Percentiles rank a stretch among this genome's conserved stretches.
phyloP scores from a whole-genome alignment of 257 asterid species.

The Avicennia marina region DNA sequence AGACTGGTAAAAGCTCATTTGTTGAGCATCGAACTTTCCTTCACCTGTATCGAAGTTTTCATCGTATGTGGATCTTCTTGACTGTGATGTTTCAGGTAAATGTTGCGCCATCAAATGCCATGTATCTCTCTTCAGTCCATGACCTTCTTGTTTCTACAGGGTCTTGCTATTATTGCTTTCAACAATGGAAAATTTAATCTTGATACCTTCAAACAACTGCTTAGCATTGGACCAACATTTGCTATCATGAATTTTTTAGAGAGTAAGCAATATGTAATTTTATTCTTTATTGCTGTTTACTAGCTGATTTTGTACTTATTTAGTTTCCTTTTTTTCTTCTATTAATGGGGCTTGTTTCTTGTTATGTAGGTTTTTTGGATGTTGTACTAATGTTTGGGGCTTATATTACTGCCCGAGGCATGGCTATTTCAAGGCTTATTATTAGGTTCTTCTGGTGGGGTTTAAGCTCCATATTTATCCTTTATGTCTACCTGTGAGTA shows the following conservation, averaged over 20 bases:
- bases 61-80: slow-evolving; percentile 97
- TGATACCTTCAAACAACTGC: slow-evolving; percentile 61
- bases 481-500: slow-evolving; percentile 81
- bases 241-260: slow-evolving; percentile 83
- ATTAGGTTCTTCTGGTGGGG: slow-evolving; percentile 92
- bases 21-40: slow-evolving; percentile 97
- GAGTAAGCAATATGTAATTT: slow-evolving; percentile 49
- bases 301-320: background rate
- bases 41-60: slow-evolving; percentile 93
- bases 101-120: slow-evolving; percentile 10
- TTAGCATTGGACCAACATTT: slow-evolving; percentile 87
- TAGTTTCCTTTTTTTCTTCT: slow-evolving; percentile 22
- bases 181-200: slow-evolving; percentile 59
- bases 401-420: slow-evolving; percentile 83
- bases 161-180: slow-evolving; percentile 82
- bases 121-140: slow-evolving; percentile 6
- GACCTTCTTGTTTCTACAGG: slow-evolving; percentile 34
- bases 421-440: slow-evolving; percentile 94
- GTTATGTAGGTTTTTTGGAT: slow-evolving; percentile 69
- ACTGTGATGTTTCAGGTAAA: slow-evolving; percentile 88
- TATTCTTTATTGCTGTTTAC: slow-evolving; percentile 13
- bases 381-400: slow-evolving; percentile 93
- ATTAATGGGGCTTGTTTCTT: slow-evolving; percentile 12
- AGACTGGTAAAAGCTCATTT: slow-evolving; percentile 93
- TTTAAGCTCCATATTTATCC: slow-evolving; percentile 61